Percentiles rank a stretch among this genome's conserved stretches.
Conservation (phyloP, 2,329 filamentous ascomycete species). For the Neospermospora avenae region DNA sequence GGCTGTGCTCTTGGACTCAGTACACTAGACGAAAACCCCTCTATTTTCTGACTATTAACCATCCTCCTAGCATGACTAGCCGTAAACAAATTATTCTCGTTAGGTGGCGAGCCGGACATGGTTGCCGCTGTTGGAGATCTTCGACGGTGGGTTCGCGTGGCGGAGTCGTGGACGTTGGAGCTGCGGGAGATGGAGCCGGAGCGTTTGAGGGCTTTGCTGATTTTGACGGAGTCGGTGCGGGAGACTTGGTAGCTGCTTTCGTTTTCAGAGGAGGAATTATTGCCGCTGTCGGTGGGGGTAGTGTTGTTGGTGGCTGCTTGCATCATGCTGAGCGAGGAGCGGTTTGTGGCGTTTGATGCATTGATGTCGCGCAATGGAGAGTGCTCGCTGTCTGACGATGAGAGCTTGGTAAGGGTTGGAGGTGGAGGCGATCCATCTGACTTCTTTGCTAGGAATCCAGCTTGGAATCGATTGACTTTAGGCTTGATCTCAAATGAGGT, state of each 20-base stretch:
- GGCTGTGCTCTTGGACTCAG: constrained; percentile 60
- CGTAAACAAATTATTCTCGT: constrained; percentile 60
- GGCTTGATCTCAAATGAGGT: constrained; percentile 58
- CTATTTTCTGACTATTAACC: constrained; percentile 58
- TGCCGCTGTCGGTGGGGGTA: constrained; percentile 34
- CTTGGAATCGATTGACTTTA: constrained; percentile 77
- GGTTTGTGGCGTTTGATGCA: constrained; percentile 46
- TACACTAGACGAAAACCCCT: constrained; percentile 52
- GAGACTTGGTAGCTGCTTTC: constrained; percentile 29
- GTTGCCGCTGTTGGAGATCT: constrained; percentile 44
- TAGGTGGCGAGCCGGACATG: constrained; percentile 50
- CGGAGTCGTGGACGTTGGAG: constrained; percentile 28
- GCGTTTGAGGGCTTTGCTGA: constrained; percentile 33
- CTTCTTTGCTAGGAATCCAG: constrained; percentile 76
- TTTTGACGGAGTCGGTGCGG: constrained; percentile 31
- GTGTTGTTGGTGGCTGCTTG: constrained; percentile 25
- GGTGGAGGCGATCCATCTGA: constrained; percentile 59
- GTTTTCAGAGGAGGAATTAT: constrained; percentile 36
- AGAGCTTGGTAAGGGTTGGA: constrained; percentile 55
- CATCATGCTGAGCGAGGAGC: constrained; percentile 40
- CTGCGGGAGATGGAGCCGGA: constrained; percentile 30
- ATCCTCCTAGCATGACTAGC: constrained; percentile 64
- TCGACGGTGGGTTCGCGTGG: constrained; percentile 26
- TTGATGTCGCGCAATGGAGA: constrained; percentile 54
- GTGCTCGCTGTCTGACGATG: constrained; percentile 52